Evolutionary conservation across 2,329 filamentous ascomycete genomes (phyloP).

Genomic region (Epichloe hybrida): DNA sequence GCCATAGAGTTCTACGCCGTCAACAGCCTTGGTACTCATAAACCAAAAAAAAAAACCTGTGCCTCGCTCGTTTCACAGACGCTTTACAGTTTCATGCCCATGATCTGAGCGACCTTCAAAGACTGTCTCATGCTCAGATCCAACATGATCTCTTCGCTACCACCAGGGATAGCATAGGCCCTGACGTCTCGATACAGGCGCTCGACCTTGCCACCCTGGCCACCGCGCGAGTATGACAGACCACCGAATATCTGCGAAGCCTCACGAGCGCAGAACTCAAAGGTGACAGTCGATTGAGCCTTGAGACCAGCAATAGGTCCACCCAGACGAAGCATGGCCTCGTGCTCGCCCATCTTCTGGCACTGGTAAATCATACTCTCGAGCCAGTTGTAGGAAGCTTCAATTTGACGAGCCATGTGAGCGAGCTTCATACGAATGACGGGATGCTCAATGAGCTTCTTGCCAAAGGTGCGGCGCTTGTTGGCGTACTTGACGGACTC

Average conservation of each 20-base stretch:
- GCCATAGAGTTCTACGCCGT: background rate
- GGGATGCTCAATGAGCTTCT: constrained; percentile 90
- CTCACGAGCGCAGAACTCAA: constrained; percentile 95
- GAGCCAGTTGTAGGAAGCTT: constrained; percentile 93
- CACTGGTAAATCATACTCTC: constrained; percentile 93
- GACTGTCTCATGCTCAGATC: constrained; percentile 90
- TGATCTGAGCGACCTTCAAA: constrained; percentile 71
- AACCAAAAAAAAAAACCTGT: background rate
- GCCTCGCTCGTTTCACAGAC: background rate
- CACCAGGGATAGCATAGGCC: constrained; percentile 91
- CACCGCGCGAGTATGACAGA: constrained; percentile 79
- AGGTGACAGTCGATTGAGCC: constrained; percentile 84
- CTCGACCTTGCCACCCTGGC: constrained; percentile 93
- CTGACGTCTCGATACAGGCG: constrained; percentile 87
- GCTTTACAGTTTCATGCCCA: constrained; percentile 86
- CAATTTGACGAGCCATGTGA: constrained; percentile 96
- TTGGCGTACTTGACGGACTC: constrained; percentile 93
- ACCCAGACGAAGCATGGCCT: constrained; percentile 91
- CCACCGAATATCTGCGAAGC: constrained; percentile 97
- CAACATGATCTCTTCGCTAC: constrained; percentile 96
- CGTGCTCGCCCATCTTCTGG: constrained; percentile 80
- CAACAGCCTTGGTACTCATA: background rate
- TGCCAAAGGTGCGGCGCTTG: constrained; percentile 94
- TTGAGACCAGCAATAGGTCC: constrained; percentile 90
- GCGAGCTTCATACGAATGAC: constrained; percentile 97